Evolutionary conservation across 306 rosid species (phyloP).

Genomic region (Fragaria iinumae): DNA sequence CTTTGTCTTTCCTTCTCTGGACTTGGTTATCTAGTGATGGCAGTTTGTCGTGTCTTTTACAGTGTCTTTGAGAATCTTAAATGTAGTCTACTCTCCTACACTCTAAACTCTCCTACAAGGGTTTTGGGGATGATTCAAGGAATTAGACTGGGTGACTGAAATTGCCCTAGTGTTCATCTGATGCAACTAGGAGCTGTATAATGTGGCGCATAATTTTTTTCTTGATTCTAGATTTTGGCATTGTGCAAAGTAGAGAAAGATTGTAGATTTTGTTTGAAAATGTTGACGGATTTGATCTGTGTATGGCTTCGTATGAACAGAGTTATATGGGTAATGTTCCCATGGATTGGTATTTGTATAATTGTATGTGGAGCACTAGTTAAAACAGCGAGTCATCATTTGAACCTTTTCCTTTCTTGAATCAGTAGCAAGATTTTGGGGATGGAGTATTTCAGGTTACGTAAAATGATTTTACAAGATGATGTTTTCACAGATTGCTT

Average conservation of each 20-base stretch:
- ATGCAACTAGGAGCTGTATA: not conserved
- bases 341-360: too few relatives aligned
- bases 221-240: not conserved
- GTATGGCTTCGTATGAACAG: too few relatives aligned
- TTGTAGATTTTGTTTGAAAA: not conserved
- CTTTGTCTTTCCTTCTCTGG: not conserved
- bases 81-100: not conserved
- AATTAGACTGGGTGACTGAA: too few relatives aligned
- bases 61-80: not conserved
- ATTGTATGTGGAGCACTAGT: too few relatives aligned
- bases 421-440: too few relatives aligned
- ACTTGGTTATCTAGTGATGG: too few relatives aligned
- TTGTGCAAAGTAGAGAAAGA: not conserved
- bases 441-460: too few relatives aligned
- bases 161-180: not conserved
- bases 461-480: not conserved
- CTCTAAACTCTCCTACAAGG: not conserved
- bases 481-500: not conserved
- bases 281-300: not conserved
- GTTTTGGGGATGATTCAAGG: not conserved
- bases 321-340: too few relatives aligned
- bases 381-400: too few relatives aligned
- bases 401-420: too few relatives aligned
- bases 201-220: not conserved
- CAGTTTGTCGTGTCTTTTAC: not conserved